Evolutionary conservation across 1,284 basidiomycete genomes (phyloP).

Genomic region (Hymenochaete sp.): DNA sequence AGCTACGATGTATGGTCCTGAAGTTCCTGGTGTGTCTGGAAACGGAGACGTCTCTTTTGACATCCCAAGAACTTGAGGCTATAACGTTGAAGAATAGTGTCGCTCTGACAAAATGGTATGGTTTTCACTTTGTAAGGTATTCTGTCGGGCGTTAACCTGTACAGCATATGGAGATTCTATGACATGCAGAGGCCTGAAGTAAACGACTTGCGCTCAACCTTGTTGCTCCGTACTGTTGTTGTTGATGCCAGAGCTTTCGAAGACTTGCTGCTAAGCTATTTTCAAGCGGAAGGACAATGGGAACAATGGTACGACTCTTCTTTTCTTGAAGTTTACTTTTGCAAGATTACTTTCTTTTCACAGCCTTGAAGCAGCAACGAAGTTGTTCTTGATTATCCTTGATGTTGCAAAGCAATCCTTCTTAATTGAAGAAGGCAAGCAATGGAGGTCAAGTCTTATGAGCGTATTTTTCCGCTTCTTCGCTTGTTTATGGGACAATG

Average conservation of each 20-base stretch:
- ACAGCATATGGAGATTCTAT: constrained; percentile 60
- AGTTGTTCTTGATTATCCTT: constrained; percentile 53
- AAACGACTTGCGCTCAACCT: constrained; percentile 39
- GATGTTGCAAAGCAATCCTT: constrained; percentile 56
- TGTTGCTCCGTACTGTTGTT: constrained; percentile 51
- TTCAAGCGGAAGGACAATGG: constrained; percentile 34
- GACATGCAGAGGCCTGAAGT: constrained; percentile 46
- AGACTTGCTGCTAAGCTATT: constrained; percentile 33
- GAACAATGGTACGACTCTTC: constrained; percentile 35
- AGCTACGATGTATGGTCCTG: constrained; percentile 44
- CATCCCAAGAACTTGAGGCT: constrained; percentile 59
- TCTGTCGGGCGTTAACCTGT: constrained; percentile 6
- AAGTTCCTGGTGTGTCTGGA: constrained; percentile 56
- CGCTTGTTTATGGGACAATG: constrained; percentile 53
- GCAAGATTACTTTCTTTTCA: not conserved
- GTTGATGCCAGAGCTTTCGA: constrained; percentile 56
- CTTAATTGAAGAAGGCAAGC: constrained; percentile 51
- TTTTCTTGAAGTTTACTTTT: constrained; percentile 5
- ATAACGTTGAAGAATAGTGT: constrained; percentile 55
- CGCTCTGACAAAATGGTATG: constrained; percentile 49
- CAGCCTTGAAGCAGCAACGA: constrained; percentile 34
- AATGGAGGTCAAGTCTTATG: constrained; percentile 54
- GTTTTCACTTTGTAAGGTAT: not conserved
- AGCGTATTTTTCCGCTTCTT: constrained; percentile 55
- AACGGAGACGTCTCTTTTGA: constrained; percentile 47